Evolutionary conservation across 169 alveolate genomes (phyloP), one percentile per base, ranked within the genome.

Genomic region (Haemoproteus tartakovskyi): DNA sequence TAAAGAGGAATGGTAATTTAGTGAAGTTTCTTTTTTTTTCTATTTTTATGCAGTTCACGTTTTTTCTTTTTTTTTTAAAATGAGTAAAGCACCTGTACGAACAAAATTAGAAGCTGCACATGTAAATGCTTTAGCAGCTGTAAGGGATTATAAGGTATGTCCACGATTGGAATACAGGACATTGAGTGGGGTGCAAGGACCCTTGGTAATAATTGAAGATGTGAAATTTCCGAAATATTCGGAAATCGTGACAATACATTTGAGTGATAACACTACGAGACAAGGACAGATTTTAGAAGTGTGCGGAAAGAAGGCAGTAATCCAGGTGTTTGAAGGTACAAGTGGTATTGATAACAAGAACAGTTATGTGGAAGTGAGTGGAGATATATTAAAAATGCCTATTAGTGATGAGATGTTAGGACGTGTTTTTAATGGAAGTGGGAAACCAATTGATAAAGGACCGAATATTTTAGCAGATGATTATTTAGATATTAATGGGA

Each of bases 271-370:
- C 22, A 70, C 98, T 4, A 90, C 95, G 12, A 90, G 99, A 29
- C 95, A 97, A 70, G 99, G 99, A 4, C 98, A 98, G 88, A 98
- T 98, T 21, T 87, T 98, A 70, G 99, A 97, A 92, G 98, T 97
- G 29, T 86, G 94, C 60, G 99, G 99, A 54, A 95, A 96, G 86
- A 93, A 96, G 78, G 99, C 99, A 12, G 97, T 95, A 46, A 98
- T 96, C 12, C 94, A 98, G 92, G 99, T 98, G 46, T 98, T 98
- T 85, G 99, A 98, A 90, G 99, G 99, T 8, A 98, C 99, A 5
- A 91, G 97, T 62, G 99, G 99, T 24, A 97, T 98, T 63, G 99
- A 97, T 79, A 97, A 95, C 82, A 90, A 93, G 47, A 93, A 92
- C 41, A 94, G 99, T 22, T 93, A 95, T 87, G 97, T 95, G 43